Conservation (phyloP, 495 filamentous ascomycete species). For the Bacidia gigantensis region DNA sequence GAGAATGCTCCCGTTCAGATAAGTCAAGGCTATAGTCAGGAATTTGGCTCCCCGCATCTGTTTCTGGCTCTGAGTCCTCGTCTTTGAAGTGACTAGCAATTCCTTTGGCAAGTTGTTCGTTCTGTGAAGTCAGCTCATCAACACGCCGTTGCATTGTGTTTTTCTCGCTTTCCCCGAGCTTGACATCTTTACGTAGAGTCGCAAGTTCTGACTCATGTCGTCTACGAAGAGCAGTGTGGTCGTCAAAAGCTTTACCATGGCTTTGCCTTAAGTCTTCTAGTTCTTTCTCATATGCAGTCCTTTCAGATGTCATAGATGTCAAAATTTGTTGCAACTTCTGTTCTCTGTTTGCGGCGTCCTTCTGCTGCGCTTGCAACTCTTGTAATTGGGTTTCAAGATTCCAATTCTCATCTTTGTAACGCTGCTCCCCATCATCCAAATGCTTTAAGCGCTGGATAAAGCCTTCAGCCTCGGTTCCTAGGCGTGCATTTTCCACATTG, state of each 20-base stretch:
- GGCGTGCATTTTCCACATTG: conserved; percentile 55
- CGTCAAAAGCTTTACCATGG: conserved; percentile 66
- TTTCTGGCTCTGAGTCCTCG: conserved; percentile 45
- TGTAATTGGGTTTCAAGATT: conserved; percentile 80
- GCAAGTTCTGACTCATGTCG: conserved; percentile 80
- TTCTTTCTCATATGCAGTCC: conserved; percentile 61
- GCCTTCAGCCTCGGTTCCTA: conserved; percentile 70
- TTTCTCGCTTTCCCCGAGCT: conserved; percentile 60
- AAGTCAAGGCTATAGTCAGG: conserved; percentile 52
- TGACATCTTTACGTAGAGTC: conserved; percentile 58
- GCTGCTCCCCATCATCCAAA: conserved; percentile 84
- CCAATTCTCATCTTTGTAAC: conserved; percentile 98
- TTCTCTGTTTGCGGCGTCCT: conserved; percentile 64
- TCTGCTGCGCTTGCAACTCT: conserved; percentile 54
- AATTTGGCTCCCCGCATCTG: conserved; percentile 45
- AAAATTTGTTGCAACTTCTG: conserved; percentile 61
- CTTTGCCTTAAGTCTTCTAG: conserved; percentile 73
- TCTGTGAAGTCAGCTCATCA: conserved; percentile 73
- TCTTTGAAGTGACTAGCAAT: conserved; percentile 52
- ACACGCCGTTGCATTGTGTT: conserved; percentile 62
- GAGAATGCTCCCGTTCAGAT: conserved; percentile 75
- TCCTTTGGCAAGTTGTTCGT: conserved; percentile 74
- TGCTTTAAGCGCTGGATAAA: conserved; percentile 63
- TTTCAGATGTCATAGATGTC: conserved; percentile 55
- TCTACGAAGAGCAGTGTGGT: conserved; percentile 59